Conservation (phyloP, 345 rosid genomes). For the Eucalyptus sp. region DNA sequence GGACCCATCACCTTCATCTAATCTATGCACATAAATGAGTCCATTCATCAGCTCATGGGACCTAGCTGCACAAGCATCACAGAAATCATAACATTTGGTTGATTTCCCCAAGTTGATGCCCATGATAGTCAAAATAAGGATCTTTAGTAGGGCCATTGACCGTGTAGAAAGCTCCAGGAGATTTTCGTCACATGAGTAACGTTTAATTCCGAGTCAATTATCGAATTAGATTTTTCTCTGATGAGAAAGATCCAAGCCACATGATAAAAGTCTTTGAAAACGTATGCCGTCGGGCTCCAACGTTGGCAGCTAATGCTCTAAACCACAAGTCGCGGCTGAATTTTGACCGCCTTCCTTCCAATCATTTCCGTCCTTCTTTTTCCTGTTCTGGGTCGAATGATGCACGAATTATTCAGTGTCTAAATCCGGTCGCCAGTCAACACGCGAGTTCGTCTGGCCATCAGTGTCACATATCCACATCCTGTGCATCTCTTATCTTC, state of each 20-base stretch:
- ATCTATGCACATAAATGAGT: not conserved
- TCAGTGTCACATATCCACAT: not conserved
- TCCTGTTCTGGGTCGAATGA: not conserved
- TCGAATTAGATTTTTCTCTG: not conserved
- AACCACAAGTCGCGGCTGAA: not conserved
- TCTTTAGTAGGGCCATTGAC: not conserved
- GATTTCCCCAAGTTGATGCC: not conserved
- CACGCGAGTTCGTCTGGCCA: not conserved
- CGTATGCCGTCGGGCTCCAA: not conserved
- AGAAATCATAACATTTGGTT: not conserved
- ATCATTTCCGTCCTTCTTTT: not conserved
- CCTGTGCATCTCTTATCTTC: not conserved
- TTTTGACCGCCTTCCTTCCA: not conserved
- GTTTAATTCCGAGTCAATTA: fast-evolving
- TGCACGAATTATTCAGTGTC: not conserved
- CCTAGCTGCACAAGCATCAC: not conserved
- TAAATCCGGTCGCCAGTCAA: not conserved
- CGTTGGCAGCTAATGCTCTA: not conserved
- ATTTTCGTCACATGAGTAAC: not conserved
- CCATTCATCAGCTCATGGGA: not conserved
- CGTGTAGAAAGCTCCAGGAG: not conserved
- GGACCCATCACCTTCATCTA: not conserved
- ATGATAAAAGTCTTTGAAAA: not conserved
- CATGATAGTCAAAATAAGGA: not conserved
- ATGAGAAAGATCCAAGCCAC: not conserved